Conservation (phyloP, 306 rosid genomes). For the Acmispon strigosus region DNA sequence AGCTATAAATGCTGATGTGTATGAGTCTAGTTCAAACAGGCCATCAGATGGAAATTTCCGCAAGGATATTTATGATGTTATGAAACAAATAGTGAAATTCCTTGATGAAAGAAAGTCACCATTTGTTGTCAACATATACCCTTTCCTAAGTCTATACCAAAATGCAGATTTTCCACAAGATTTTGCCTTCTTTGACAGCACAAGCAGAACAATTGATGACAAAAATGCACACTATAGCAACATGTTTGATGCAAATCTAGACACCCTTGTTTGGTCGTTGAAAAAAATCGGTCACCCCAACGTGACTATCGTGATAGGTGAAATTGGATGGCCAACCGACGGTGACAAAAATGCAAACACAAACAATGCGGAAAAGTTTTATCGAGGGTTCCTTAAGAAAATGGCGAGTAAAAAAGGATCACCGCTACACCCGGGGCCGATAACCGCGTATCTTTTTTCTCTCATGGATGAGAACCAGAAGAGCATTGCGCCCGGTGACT, state of each 20-base stretch:
- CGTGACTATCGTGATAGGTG: constrained; percentile 52
- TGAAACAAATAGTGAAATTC: constrained; percentile 38
- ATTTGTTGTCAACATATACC: constrained; percentile 73
- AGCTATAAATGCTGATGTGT: constrained; percentile 78
- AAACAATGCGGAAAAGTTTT: constrained; percentile 43
- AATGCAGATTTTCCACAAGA: constrained; percentile 36
- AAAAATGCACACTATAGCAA: constrained; percentile 32
- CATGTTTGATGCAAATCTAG: constrained; percentile 70
- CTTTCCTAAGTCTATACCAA: constrained; percentile 58
- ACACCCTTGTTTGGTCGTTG: constrained; percentile 53
- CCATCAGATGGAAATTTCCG: constrained; percentile 70
- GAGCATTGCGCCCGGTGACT: constrained; percentile 53
- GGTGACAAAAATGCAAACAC: constrained; percentile 34
- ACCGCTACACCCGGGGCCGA: constrained; percentile 33
- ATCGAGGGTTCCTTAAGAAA: constrained; percentile 51
- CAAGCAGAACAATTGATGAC: constrained; percentile 24
- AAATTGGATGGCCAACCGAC: constrained; percentile 92
- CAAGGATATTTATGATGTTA: constrained; percentile 11
- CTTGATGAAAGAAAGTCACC: constrained; percentile 43
- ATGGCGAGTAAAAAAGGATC: constrained; percentile 42
- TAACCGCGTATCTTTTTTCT: constrained; percentile 44
- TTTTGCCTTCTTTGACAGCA: constrained; percentile 55
- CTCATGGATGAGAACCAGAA: constrained; percentile 59
- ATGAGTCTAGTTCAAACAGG: constrained; percentile 36
- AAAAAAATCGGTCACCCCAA: constrained; percentile 34